Evolutionary conservation across 768 basidiomycete genomes (phyloP), one percentile per base, ranked within the genome.

Genomic region (Cystoderma amianthinum): DNA sequence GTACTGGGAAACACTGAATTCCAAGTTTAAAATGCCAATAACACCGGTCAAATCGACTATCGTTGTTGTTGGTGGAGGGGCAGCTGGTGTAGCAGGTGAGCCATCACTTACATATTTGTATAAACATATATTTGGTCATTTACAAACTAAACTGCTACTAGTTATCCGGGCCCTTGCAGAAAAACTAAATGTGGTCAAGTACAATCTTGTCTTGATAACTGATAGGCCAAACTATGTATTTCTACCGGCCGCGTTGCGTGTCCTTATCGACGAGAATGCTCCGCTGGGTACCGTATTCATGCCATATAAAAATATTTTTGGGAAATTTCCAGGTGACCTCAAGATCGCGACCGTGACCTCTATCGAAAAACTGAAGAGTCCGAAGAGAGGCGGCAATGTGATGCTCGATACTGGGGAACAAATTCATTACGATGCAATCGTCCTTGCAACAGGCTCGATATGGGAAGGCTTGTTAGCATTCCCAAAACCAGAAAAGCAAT

Each of bases 131-230:
- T n/a, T n/a, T n/a, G n/a, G n/a, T n/a, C n/a, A n/a, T n/a, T n/a
- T n/a, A n/a, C n/a, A n/a, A n/a, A n/a, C n/a, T n/a, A n/a, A n/a
- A n/a, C n/a, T n/a, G n/a, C n/a, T n/a, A n/a, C n/a, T n/a, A n/a
- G n/a, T n/a, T n/a, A n/a, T n/a, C n/a, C n/a, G n/a, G n/a, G n/a
- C n/a, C n/a, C n/a, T n/a, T n/a, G n/a, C n/a, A n/a, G n/a, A n/a
- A n/a, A n/a, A n/a, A n/a, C n/a, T n/a, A n/a, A n/a, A n/a, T n/a
- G n/a, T n/a, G n/a, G n/a, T n/a, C n/a, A n/a, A n/a, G n/a, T n/a
- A n/a, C n/a, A n/a, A n/a, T n/a, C n/a, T 84, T 45, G 57, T 71
- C 43, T 68, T 84, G 45, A 61, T 85, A 39, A 70, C 63, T 24
- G 55, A 71, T 0, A 69, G 69, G 11, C 63, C 76, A 0, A 74